Conservation (phyloP, 108 stramenopile species). For the Phaeodactylum tricornutum region DNA sequence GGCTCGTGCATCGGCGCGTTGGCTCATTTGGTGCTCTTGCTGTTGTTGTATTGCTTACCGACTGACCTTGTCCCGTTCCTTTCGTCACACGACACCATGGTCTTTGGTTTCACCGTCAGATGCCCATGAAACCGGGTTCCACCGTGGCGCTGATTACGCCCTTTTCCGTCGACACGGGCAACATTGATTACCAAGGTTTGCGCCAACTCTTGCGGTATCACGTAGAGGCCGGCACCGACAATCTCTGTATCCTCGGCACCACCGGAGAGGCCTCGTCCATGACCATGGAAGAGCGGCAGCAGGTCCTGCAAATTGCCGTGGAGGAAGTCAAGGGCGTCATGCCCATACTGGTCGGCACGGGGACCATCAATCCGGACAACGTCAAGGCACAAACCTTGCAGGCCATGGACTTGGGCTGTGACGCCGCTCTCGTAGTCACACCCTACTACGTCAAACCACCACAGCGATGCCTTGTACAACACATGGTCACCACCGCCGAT, state of each 20-base stretch:
- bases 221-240: conserved; percentile 54
- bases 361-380: conserved; percentile 42
- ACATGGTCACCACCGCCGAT: conserved; percentile 56
- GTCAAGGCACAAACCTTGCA: conserved; percentile 52
- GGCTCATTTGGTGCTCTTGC: too few relatives aligned
- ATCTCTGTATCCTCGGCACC: conserved; percentile 70
- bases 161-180: conserved; percentile 28
- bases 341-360: conserved; percentile 56
- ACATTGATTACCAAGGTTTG: conserved; percentile 42
- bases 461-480: conserved; percentile 58
- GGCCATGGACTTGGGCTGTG: conserved; percentile 62
- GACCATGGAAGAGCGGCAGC: conserved; percentile 40
- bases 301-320: conserved; percentile 40
- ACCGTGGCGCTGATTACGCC: conserved; percentile 77
- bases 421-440: conserved; percentile 77
- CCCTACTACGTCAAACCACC: conserved; percentile 86
- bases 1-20: too few relatives aligned
- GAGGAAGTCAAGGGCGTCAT: conserved; percentile 49
- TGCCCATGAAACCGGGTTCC: conserved; percentile 33
- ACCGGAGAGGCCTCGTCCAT: conserved; percentile 72
- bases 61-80: too few relatives aligned
- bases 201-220: conserved; percentile 49
- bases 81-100: too few relatives aligned
- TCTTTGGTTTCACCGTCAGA: too few relatives aligned
- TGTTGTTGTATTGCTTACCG: too few relatives aligned